Evolutionary conservation across 495 filamentous ascomycete species (phyloP).

Genomic region (Lindgomyces ingoldianus): DNA sequence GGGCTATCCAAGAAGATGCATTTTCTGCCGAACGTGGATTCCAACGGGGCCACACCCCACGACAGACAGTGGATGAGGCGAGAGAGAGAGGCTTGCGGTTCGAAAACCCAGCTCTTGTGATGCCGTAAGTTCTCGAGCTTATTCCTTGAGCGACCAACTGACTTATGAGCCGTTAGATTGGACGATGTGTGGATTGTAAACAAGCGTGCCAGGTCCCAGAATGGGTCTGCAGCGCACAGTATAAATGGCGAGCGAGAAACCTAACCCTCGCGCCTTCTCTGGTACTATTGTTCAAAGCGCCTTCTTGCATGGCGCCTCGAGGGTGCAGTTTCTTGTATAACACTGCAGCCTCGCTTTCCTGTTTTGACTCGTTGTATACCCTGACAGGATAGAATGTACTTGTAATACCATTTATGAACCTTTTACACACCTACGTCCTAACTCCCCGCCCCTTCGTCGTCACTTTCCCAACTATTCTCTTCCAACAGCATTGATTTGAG

Average conservation of each 20-base stretch:
- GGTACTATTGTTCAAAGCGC: background rate
- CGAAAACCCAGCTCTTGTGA: conserved; percentile 72
- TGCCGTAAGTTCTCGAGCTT: conserved; percentile 54
- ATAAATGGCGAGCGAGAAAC: conserved; percentile 10
- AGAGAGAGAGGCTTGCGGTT: conserved; percentile 66
- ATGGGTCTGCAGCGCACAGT: conserved; percentile 18
- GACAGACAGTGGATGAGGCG: conserved; percentile 64
- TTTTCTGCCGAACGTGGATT: conserved; percentile 7
- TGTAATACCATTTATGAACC: background rate
- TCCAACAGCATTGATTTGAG: background rate
- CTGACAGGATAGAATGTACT: conserved; percentile 2
- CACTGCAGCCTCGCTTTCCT: background rate
- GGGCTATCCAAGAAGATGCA: conserved; percentile 23
- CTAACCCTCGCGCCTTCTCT: conserved; percentile 8
- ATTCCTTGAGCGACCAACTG: conserved; percentile 3
- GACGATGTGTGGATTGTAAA: conserved; percentile 46
- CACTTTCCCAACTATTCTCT: background rate
- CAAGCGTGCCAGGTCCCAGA: conserved; percentile 36
- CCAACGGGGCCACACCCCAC: conserved; percentile 40
- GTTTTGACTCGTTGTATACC: conserved; percentile 5
- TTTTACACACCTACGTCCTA: background rate
- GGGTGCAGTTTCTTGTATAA: conserved; percentile 12
- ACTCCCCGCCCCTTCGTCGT: background rate
- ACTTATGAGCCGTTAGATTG: conserved; percentile 31
- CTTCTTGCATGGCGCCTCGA: conserved; percentile 3